Percentiles rank a stretch among this genome's conserved stretches.
Evolutionary conservation across 192 early-diverging fungal species (phyloP).

Genomic region (Coemansia sp.): DNA sequence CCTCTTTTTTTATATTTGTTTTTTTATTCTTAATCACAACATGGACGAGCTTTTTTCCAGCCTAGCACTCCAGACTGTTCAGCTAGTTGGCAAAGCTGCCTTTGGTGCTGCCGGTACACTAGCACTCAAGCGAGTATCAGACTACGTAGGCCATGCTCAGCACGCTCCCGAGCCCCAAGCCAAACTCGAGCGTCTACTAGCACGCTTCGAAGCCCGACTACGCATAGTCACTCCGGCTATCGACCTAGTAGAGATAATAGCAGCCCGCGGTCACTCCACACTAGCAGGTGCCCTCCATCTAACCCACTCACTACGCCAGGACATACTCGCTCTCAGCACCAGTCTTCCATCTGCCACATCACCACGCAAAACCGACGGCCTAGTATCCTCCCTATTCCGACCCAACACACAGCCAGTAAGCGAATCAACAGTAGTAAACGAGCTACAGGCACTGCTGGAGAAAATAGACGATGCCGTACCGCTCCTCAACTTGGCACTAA

Average conservation of each 20-base stretch:
- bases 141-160: constrained; percentile 42
- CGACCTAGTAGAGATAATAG: constrained; percentile 64
- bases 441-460: constrained; percentile 31
- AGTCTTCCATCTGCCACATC: background rate
- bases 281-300: constrained; percentile 59
- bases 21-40: background rate
- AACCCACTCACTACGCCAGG: constrained; percentile 53
- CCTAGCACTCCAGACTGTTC: constrained; percentile 60
- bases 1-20: background rate
- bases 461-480: constrained; percentile 57
- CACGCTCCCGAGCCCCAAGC: constrained; percentile 18
- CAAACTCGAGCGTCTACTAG: constrained; percentile 41
- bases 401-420: background rate
- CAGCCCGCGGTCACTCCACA: constrained; percentile 62
- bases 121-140: constrained; percentile 48
- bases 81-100: constrained; percentile 63
- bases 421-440: background rate
- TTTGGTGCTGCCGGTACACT: constrained; percentile 56
- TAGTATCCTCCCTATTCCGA: constrained; percentile 5
- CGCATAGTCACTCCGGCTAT: constrained; percentile 66
- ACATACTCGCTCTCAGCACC: constrained; percentile 54
- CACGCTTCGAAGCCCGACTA: constrained; percentile 56
- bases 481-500: constrained; percentile 56
- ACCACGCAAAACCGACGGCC: background rate
- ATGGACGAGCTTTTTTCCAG: constrained; percentile 68